A percentile compares a stretch with the other conserved stretches of the same genome.
These are phyloP conservation scores for Globisporangium apiculatum DNA, from an alignment of 352 stramenopile species.

Conservation along the genomic window DNA sequence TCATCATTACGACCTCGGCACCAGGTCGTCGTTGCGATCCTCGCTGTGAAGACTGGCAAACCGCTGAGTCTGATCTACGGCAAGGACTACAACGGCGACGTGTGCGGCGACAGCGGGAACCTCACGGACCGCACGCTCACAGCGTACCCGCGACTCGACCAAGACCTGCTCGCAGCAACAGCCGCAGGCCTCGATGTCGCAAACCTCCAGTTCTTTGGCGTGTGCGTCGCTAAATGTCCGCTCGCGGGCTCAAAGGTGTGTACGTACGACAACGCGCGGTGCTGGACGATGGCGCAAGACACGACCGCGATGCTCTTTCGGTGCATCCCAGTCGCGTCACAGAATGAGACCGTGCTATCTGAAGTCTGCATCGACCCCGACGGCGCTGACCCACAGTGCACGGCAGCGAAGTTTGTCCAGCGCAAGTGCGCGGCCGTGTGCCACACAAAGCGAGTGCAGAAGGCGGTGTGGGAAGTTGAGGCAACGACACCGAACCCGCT, in stretches of 20 bases:
- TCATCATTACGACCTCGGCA: neutral
- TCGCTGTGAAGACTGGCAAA: conserved; percentile 59
- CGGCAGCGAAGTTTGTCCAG: conserved; percentile 27
- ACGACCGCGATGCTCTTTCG: conserved; percentile 59
- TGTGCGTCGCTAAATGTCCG: conserved; percentile 66
- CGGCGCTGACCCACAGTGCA: conserved; percentile 47
- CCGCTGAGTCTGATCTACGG: conserved; percentile 74
- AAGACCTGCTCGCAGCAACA: conserved; percentile 61
- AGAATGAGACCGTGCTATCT: conserved; percentile 51
- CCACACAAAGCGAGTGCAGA: conserved; percentile 62
- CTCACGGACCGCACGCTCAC: conserved; percentile 37
- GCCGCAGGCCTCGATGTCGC: conserved; percentile 28
- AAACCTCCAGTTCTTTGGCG: conserved; percentile 69
- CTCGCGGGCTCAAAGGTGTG: conserved; percentile 43
- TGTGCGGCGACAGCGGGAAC: conserved; percentile 57
- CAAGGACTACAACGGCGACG: conserved; percentile 71
- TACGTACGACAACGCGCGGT: conserved; percentile 61
- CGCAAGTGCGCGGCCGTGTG: conserved; percentile 35
- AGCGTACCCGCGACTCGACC: conserved; percentile 70
- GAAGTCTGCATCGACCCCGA: conserved; percentile 56
- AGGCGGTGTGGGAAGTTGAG: conserved; percentile 49
- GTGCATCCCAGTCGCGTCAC: conserved; percentile 56
- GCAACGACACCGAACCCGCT: conserved; percentile 55
- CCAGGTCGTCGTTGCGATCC: conserved; percentile 37
- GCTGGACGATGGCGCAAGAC: conserved; percentile 49